Percentiles rank a stretch among this genome's conserved stretches.
Conservation (phyloP, 257 asterid genomes). For the Solanum pimpinellifolium region DNA sequence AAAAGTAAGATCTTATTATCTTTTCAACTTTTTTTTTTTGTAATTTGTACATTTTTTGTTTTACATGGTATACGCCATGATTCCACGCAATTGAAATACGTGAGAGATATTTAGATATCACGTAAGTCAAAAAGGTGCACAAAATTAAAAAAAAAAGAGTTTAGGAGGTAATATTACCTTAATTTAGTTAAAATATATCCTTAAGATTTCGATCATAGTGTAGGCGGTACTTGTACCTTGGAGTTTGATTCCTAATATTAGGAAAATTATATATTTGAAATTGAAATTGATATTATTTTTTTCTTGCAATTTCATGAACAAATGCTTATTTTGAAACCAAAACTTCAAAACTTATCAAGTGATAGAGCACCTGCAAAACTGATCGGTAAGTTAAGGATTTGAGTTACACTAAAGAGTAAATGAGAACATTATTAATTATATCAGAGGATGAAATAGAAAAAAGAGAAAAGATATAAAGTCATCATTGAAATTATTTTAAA, state of each 20-base stretch:
- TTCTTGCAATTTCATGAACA: background rate
- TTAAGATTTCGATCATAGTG: rapidly evolving
- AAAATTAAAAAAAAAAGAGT: no score
- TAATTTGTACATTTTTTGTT: no score
- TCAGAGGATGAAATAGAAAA: background rate
- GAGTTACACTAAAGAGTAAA: background rate
- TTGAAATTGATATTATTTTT: background rate
- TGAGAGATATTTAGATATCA: no score
- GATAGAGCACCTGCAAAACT: background rate
- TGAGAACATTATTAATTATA: background rate
- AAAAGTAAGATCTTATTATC: rapidly evolving
- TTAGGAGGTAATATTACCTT: no score
- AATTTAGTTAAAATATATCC: no score
- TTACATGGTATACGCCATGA: rapidly evolving
- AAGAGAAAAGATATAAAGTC: no score
- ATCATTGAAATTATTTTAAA: no score
- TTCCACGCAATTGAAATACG: rapidly evolving
- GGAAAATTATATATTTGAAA: background rate
- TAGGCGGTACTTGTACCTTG: no score
- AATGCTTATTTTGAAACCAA: background rate
- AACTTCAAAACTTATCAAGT: background rate
- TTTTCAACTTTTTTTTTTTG: rapidly evolving
- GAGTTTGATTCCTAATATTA: background rate
- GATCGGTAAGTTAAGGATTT: no score
- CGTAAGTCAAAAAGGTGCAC: no score